Percentiles rank a stretch among this genome's conserved stretches.
Evolutionary conservation across 768 basidiomycete species (phyloP).

Genomic region (Pleurotus citrinopileatus): DNA sequence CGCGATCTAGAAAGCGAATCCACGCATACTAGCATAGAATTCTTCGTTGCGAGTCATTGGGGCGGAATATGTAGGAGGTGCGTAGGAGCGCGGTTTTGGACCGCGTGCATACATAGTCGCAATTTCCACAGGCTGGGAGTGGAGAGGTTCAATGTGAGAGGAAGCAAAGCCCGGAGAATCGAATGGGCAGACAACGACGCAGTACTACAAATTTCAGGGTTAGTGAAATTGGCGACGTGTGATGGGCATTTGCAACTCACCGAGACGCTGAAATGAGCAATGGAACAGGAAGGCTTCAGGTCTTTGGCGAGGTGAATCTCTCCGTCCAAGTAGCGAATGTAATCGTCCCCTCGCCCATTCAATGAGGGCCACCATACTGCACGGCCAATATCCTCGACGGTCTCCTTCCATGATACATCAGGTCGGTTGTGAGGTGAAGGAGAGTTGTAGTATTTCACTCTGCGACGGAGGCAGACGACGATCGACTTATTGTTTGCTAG

Average conservation of each 20-base stretch:
- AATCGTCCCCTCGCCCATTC: constrained; percentile 23
- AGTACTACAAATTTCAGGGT: constrained; percentile 32
- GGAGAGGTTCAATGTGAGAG: constrained; percentile 30
- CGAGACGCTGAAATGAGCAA: constrained; percentile 50
- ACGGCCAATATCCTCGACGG: constrained; percentile 37
- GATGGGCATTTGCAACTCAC: constrained; percentile 25
- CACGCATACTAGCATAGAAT: constrained; percentile 21
- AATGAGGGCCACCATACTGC: constrained; percentile 49
- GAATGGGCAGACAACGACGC: constrained; percentile 45
- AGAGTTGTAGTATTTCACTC: constrained; percentile 28
- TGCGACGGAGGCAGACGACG: constrained; percentile 21
- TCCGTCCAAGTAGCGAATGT: constrained; percentile 44
- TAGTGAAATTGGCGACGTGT: constrained; percentile 8
- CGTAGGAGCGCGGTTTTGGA: constrained; percentile 44
- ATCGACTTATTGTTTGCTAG: constrained; percentile 24
- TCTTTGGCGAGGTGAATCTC: constrained; percentile 52
- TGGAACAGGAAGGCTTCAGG: constrained; percentile 44
- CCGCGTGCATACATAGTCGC: constrained; percentile 50
- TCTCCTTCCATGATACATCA: constrained; percentile 44
- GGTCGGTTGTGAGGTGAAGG: constrained; percentile 24
- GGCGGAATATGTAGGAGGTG: constrained; percentile 47
- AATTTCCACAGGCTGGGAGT: constrained; percentile 51
- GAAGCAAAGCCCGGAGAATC: constrained; percentile 35
- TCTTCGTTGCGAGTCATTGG: constrained; percentile 27
- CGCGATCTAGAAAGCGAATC: not conserved